These are phyloP conservation scores for cucumber (Cucumis sativus) DNA, from an alignment of 306 rosid genomes.

Conservation along the genomic window DNA sequence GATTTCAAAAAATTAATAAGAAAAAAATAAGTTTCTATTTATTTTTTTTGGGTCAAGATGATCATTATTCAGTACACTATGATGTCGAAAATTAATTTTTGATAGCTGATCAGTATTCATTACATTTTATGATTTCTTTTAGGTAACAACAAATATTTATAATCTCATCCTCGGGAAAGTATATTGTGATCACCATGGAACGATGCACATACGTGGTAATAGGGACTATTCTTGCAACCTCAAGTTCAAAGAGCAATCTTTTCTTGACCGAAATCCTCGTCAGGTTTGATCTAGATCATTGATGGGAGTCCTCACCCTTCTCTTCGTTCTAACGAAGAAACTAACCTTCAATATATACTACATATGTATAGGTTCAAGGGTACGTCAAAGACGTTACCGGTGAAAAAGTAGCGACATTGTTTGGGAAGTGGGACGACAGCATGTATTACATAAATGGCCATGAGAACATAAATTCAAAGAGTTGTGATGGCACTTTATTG, in stretches of 20 bases:
- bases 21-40: not conserved
- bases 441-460: conserved; percentile 52
- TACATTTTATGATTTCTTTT: not conserved
- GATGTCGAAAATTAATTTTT: not conserved
- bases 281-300: conserved; percentile 40
- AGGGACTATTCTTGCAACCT: conserved; percentile 72
- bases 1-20: not conserved
- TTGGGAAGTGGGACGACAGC: conserved; percentile 96
- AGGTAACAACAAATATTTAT: conserved; percentile 90
- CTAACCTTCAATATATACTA: not conserved
- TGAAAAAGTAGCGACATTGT: conserved; percentile 53
- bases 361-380: conserved; percentile 48
- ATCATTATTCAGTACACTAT: not conserved
- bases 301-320: not conserved
- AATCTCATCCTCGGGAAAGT: conserved; percentile 89
- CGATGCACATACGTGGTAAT: conserved; percentile 78
- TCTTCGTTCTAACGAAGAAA: not conserved
- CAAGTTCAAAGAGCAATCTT: conserved; percentile 85
- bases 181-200: conserved; percentile 94
- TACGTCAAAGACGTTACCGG: conserved; percentile 60
- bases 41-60: not conserved
- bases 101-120: not conserved
- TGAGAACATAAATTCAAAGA: conserved; percentile 41
- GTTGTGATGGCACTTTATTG: conserved; percentile 42
- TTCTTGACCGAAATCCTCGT: conserved; percentile 95